phyloP scores from a whole-genome alignment of 352 stramenopile species.

The Blastocystis sp. region DNA sequence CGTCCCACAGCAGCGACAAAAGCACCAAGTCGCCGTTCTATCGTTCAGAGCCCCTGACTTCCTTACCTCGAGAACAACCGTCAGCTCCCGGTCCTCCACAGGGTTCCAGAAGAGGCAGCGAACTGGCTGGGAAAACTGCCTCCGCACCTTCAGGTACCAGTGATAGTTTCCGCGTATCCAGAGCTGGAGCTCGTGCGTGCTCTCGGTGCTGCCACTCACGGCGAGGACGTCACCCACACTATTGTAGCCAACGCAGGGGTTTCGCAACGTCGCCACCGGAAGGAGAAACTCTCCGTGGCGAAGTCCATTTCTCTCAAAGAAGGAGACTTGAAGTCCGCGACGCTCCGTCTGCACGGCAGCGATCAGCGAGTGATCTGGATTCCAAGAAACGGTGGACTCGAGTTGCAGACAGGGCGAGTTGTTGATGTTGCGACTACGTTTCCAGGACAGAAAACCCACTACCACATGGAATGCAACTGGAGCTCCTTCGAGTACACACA shows the following conservation, averaged over 20 bases:
- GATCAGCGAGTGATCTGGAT: slow-evolving; percentile 69
- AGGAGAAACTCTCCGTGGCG: slow-evolving; percentile 72
- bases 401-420: slow-evolving; percentile 64
- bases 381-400: slow-evolving; percentile 65
- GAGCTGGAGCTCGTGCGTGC: slow-evolving; percentile 63
- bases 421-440: slow-evolving; percentile 66
- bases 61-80: neutral
- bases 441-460: neutral
- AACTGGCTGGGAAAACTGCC: slow-evolving; percentile 56
- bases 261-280: slow-evolving; percentile 59
- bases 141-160: slow-evolving; percentile 72
- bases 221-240: slow-evolving; percentile 67
- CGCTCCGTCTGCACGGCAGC: slow-evolving; percentile 66
- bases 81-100: neutral
- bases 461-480: neutral
- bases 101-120: neutral
- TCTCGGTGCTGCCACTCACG: slow-evolving; percentile 61
- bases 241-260: slow-evolving; percentile 66
- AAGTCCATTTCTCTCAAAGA: slow-evolving; percentile 72
- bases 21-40: slow-evolving; percentile 27
- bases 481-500: slow-evolving; percentile 2
- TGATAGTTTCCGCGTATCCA: slow-evolving; percentile 74
- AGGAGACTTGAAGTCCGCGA: slow-evolving; percentile 67
- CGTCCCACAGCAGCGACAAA: neutral
- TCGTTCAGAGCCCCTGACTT: neutral